Conservation (phyloP, 257 asterid species). For the Cynanchum wilfordii region DNA sequence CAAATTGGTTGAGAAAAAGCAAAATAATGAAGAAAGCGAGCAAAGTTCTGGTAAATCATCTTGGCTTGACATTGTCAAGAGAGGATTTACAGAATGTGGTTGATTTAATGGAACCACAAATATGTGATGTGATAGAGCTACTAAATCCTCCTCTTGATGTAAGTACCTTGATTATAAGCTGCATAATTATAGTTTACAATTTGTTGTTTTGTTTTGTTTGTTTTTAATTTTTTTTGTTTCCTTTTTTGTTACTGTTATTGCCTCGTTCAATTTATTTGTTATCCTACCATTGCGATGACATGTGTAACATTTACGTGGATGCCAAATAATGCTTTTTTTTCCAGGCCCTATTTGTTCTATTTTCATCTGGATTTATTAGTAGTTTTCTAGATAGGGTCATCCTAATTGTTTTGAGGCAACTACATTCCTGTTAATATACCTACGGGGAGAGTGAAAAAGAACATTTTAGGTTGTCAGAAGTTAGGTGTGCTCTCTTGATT, state of each 20-base stretch:
- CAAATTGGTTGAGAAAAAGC: constrained; percentile 76
- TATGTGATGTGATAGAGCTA: constrained; percentile 71
- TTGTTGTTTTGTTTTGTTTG: constrained; percentile 7
- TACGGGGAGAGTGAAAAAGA: neutral
- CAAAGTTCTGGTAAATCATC: constrained; percentile 80
- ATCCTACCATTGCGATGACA: neutral
- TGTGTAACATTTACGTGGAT: neutral
- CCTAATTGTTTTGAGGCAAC: neutral
- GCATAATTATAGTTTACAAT: neutral
- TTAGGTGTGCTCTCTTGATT: neutral
- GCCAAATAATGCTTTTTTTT: neutral
- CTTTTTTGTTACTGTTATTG: constrained; percentile 6
- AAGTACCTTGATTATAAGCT: constrained; percentile 21
- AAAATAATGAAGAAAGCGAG: constrained; percentile 44
- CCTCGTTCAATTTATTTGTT: neutral
- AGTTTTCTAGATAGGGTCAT: neutral
- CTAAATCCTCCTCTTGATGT: constrained; percentile 85
- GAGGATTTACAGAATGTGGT: constrained; percentile 90
- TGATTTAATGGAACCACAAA: constrained; percentile 92
- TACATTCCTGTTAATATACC: neutral
- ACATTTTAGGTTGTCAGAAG: neutral
- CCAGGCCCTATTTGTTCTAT: neutral
- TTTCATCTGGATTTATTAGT: neutral
- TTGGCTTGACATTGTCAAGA: constrained; percentile 71
- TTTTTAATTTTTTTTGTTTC: neutral